Conservation (phyloP, 176 grass and related monocot species). For the Dactylis glomerata region DNA sequence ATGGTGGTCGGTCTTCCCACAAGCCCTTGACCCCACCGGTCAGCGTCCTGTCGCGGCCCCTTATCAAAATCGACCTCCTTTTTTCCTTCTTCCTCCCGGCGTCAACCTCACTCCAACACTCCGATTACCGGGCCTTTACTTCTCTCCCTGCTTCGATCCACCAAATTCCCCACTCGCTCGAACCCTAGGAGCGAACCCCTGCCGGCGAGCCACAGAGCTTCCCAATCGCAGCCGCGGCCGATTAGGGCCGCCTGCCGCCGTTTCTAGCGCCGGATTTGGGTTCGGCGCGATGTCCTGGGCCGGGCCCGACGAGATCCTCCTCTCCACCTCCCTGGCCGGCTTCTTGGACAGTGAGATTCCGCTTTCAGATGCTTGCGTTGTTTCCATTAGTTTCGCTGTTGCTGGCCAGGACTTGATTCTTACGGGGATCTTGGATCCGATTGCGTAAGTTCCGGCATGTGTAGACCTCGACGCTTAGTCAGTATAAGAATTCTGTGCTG, state of each 20-base stretch:
- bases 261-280: slow-evolving; percentile 29
- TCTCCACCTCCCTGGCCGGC: slow-evolving; percentile 54
- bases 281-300: slow-evolving; percentile 50
- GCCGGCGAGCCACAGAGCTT: background rate
- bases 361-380: background rate
- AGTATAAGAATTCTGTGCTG: background rate
- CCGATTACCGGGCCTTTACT: background rate
- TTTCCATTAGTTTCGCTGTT: background rate
- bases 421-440: slow-evolving; percentile 27
- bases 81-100: background rate
- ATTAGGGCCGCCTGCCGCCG: background rate
- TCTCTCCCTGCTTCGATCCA: slow-evolving; percentile 11
- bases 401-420: slow-evolving; percentile 20
- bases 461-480: background rate
- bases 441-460: background rate
- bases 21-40: background rate
- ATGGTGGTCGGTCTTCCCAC: background rate
- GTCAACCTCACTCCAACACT: background rate
- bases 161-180: background rate
- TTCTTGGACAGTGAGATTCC: slow-evolving; percentile 54
- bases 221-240: background rate
- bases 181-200: slow-evolving; percentile 33
- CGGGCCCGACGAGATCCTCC: slow-evolving; percentile 53
- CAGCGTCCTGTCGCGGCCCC: slow-evolving; percentile 1
- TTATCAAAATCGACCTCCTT: background rate